Percentiles rank a stretch among this genome's conserved stretches.
These are phyloP conservation scores for Teratosphaeria nubilosa DNA, from an alignment of 2,329 filamentous ascomycete genomes.

Conservation along the genomic window DNA sequence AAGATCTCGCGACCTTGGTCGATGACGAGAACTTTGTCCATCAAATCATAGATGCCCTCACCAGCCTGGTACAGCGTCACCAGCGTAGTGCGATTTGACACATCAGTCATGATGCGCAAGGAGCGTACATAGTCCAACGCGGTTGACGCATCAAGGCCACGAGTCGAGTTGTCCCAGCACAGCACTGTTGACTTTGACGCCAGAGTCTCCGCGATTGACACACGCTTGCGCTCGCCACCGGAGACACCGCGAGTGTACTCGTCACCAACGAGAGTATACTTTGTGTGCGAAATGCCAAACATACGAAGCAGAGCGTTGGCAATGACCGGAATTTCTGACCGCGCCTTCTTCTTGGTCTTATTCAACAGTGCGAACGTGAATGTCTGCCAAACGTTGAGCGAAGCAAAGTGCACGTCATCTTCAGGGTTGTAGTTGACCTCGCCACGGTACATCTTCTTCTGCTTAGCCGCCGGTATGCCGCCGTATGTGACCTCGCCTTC, in stretches of 20 bases:
- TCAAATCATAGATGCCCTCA: constrained; percentile 59
- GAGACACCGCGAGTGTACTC: constrained; percentile 63
- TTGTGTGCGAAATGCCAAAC: constrained; percentile 69
- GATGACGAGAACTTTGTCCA: constrained; percentile 75
- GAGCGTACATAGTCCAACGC: constrained; percentile 70
- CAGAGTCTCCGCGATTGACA: constrained; percentile 67
- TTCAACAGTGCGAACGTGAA: constrained; percentile 64
- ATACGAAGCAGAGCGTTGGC: constrained; percentile 63
- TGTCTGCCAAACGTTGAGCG: constrained; percentile 67
- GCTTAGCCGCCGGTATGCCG: constrained; percentile 57
- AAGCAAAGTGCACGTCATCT: constrained; percentile 65
- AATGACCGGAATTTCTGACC: constrained; percentile 55
- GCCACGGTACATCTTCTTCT: constrained; percentile 58
- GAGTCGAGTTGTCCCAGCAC: constrained; percentile 71
- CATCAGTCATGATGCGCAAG: constrained; percentile 69
- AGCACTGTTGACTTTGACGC: constrained; percentile 64
- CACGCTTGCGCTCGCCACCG: constrained; percentile 71
- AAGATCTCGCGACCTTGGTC: constrained; percentile 61
- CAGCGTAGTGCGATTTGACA: constrained; percentile 59
- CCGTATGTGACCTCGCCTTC: constrained; percentile 63
- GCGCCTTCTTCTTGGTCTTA: constrained; percentile 60
- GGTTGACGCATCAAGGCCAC: constrained; percentile 70
- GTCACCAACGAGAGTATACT: constrained; percentile 66
- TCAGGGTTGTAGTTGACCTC: constrained; percentile 73
- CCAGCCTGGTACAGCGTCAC: constrained; percentile 64